Percentiles rank a stretch among this genome's conserved stretches.
These are phyloP conservation scores for Xylaria multiplex DNA, from an alignment of 2,329 filamentous ascomycete genomes.

Conservation along the genomic window DNA sequence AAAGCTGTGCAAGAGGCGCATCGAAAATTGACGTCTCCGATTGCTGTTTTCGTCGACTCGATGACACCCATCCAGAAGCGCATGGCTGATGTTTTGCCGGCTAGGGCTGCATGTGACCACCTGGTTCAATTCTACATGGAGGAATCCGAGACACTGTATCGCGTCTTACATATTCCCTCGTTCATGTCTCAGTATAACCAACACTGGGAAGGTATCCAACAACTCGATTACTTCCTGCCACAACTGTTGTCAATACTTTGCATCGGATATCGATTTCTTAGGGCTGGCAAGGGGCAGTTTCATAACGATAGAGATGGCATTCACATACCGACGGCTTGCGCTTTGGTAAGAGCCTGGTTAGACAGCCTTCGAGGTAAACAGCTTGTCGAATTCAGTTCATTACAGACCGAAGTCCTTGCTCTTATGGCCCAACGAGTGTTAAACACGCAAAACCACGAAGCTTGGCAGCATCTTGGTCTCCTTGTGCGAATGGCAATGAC, in stretches of 20 bases:
- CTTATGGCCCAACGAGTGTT: constrained; percentile 64
- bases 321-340: constrained; percentile 66
- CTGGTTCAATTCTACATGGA: constrained; percentile 61
- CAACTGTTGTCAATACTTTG: constrained; percentile 64
- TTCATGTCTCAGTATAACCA: constrained; percentile 62
- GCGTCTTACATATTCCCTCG: constrained; percentile 62
- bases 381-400: constrained; percentile 61
- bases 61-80: constrained; percentile 67
- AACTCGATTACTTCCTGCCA: constrained; percentile 62
- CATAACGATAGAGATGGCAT: constrained; percentile 65
- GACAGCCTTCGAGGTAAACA: constrained; percentile 63
- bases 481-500: constrained; percentile 68
- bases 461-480: constrained; percentile 65
- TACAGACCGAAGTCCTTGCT: constrained; percentile 61
- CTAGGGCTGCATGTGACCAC: constrained; percentile 61
- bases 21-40: constrained; percentile 59
- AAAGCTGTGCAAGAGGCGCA: constrained; percentile 60
- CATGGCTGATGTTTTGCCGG: constrained; percentile 66
- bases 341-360: constrained; percentile 64
- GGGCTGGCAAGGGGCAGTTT: constrained; percentile 60
- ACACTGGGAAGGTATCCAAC: constrained; percentile 61
- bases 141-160: constrained; percentile 63
- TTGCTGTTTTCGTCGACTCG: constrained; percentile 67
- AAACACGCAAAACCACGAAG: constrained; percentile 58
- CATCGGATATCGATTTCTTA: constrained; percentile 63